Evolutionary conservation across 768 basidiomycete species (phyloP).

Genomic region (Dictyophora rubrovolvata): DNA sequence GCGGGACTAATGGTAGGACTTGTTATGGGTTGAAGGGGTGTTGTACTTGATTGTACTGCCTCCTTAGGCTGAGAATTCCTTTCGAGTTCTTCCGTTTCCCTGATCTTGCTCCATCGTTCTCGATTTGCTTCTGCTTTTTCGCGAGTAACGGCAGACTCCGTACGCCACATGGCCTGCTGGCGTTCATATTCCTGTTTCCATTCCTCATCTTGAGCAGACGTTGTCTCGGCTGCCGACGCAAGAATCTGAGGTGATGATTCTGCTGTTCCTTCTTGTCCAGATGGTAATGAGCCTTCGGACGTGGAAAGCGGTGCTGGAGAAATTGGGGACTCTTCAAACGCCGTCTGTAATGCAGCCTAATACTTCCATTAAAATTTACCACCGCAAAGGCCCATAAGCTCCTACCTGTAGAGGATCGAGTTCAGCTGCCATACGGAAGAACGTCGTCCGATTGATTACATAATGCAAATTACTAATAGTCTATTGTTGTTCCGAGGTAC

Average conservation of each 20-base stretch:
- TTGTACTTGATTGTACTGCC: not conserved
- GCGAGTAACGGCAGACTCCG: constrained; percentile 60
- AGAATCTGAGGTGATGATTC: not conserved
- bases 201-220: constrained; percentile 25
- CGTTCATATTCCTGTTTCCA: constrained; percentile 66
- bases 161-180: constrained; percentile 61
- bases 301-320: constrained; percentile 10
- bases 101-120: constrained; percentile 57
- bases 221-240: not conserved
- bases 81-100: constrained; percentile 31
- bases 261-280: constrained; percentile 11
- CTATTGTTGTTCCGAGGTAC: too few species aligned
- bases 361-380: not conserved
- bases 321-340: constrained; percentile 18
- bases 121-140: constrained; percentile 68
- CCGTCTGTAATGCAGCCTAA: constrained; percentile 22
- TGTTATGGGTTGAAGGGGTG: not conserved
- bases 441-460: not conserved
- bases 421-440: not conserved
- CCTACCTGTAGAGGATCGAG: constrained; percentile 9
- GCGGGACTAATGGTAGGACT: too few species aligned
- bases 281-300: too few species aligned
- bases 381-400: not conserved
- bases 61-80: not conserved
- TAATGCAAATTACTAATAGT: too few species aligned